Evolutionary conservation across 192 early-diverging fungal species (phyloP).

Genomic region (Neocallimastix lanati): DNA sequence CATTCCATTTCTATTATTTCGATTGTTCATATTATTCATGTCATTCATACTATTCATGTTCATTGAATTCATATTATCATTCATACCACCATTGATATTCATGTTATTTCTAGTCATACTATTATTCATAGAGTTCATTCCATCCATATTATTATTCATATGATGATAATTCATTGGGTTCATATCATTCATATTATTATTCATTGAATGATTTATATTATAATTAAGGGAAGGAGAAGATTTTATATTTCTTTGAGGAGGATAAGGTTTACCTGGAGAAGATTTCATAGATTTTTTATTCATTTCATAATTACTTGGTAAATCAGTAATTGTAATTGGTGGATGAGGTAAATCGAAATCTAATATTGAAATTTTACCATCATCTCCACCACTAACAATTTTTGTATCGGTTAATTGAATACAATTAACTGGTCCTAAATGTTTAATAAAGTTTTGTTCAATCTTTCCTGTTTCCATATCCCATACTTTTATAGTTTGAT

Average conservation of each 20-base stretch:
- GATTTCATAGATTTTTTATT: too few species aligned
- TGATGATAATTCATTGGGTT: too few species aligned
- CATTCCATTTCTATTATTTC: too few species aligned
- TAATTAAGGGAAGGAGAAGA: too few species aligned
- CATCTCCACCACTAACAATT: constrained; percentile 69
- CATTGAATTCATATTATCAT: background rate
- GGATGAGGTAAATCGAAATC: constrained; percentile 32
- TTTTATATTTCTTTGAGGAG: too few species aligned
- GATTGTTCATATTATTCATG: too few species aligned
- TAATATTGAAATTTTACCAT: constrained; percentile 61
- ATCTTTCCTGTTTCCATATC: constrained; percentile 47
- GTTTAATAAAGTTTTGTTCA: constrained; percentile 41
- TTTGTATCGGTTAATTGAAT: constrained; percentile 72
- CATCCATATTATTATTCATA: background rate
- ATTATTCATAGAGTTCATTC: background rate
- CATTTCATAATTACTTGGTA: too few species aligned
- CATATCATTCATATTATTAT: too few species aligned
- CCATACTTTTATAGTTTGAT: constrained; percentile 56
- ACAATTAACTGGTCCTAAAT: constrained; percentile 59
- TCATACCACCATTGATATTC: background rate
- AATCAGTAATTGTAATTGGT: background rate
- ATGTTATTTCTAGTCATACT: background rate
- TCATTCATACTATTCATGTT: background rate
- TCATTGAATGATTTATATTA: too few species aligned
- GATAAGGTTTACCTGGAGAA: too few species aligned